Base-by-base conservation (phyloP, 2,329 filamentous ascomycete species). In the Aspergillus clavatus region DNA sequence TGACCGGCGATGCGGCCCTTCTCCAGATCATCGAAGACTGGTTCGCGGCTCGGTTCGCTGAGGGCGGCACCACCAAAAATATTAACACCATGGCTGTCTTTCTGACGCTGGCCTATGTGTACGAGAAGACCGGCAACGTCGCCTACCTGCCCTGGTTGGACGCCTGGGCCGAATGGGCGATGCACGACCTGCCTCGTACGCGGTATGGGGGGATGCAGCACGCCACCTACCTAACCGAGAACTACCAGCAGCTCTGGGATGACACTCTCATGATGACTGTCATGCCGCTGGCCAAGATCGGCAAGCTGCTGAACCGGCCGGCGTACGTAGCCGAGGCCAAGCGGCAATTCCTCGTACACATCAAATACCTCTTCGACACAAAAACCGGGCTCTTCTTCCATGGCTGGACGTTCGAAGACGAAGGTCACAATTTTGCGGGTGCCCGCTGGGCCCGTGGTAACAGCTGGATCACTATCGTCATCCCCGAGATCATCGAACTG, bases 181-280 rank as follows among this genome's bases (percentile, higher is more conserved):
- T 87, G 78, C 74, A 88, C 63, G 86, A 87, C 40, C 75, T 90
- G 22, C 80, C 81, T 10, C 76, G 85, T 31, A 90, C 87, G 1
- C 79, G 78, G 40, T 83, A 81, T 59, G 86, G 82, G 38, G 74
- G 83, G 46, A 86, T 89, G 73, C 85, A 89, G 65, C 86, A 87
- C 66, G 79, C 84, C 49, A 90, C 86, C 0, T 89, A 89, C 56
- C 68, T 83, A 24, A 77, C 80, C 2, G 75, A 79, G 52, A 89
- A 91, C 65, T 75, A 82, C 50, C 77, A 87, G 62, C 84, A 90
- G 70, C 74, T 90, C 18, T 91, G 87, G 87, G 87, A 89, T 55
- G 87, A 91, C 62, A 91, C 87, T 5, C 74, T 91, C 36, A 90
- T 91, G 86, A 91, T 91, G 87, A 89, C 85, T 0, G 86, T 89